phyloP scores from a whole-genome alignment of 805 yeast species.

The Candida hispaniensis region DNA sequence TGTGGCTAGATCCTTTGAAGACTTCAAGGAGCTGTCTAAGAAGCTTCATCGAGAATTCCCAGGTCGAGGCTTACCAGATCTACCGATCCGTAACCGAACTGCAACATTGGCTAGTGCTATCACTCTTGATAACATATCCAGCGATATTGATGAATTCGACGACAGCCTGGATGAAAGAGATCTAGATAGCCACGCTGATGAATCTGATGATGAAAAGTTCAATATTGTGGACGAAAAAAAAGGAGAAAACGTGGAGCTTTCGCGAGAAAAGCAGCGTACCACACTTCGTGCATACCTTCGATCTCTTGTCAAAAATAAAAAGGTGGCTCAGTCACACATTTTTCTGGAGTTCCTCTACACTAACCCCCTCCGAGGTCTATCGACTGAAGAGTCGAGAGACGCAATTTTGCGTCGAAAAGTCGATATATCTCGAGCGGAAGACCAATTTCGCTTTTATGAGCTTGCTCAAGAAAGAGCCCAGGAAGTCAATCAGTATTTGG shows the following conservation, averaged over 20 bases:
- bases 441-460: slow-evolving; percentile 62
- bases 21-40: slow-evolving; percentile 50
- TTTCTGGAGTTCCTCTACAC: slow-evolving; percentile 45
- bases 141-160: slow-evolving; percentile 18
- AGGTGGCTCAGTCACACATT: slow-evolving; percentile 42
- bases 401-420: slow-evolving; percentile 45
- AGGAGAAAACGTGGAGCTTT: slow-evolving; percentile 29
- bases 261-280: slow-evolving; percentile 67
- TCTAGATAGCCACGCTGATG: slow-evolving; percentile 16
- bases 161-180: slow-evolving; percentile 18
- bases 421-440: slow-evolving; percentile 50
- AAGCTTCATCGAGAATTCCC: slow-evolving; percentile 48
- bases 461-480: slow-evolving; percentile 50
- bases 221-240: slow-evolving; percentile 17
- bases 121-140: slow-evolving; percentile 1
- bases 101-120: slow-evolving; percentile 17
- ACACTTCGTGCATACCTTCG: slow-evolving; percentile 66
- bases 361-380: slow-evolving; percentile 32
- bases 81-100: slow-evolving; percentile 45
- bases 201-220: slow-evolving; percentile 18
- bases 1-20: slow-evolving; percentile 53
- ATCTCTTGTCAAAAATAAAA: slow-evolving; percentile 41
- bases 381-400: slow-evolving; percentile 42
- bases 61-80: slow-evolving; percentile 48
- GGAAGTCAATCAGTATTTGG: slow-evolving; percentile 45